A percentile compares a stretch with the other conserved stretches of the same genome.
Conservation (phyloP, 176 grass and related monocot genomes). For the Rhynchospora breviuscula region DNA sequence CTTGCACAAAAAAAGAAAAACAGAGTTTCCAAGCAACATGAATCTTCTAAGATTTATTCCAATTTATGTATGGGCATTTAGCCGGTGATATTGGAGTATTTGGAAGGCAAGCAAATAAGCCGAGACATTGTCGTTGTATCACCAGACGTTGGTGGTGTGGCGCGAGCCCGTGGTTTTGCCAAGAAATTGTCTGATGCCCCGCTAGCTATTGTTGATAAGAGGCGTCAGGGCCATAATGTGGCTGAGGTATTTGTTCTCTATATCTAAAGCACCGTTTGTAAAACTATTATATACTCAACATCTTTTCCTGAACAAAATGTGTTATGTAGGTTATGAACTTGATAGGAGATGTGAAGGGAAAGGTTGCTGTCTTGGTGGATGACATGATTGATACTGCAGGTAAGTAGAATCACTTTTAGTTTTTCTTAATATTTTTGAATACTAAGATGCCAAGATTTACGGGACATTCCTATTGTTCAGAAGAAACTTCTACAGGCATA, state of each 20-base stretch:
- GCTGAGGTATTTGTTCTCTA: slow-evolving; percentile 41
- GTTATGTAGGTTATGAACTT: slow-evolving; percentile 81
- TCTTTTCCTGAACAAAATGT: neutral
- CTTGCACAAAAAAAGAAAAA: neutral
- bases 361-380: slow-evolving; percentile 91
- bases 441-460: neutral
- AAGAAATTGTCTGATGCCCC: slow-evolving; percentile 85
- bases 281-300: neutral
- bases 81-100: slow-evolving; percentile 98
- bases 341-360: slow-evolving; percentile 94
- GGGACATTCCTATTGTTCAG: neutral
- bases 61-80: slow-evolving; percentile 30
- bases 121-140: slow-evolving; percentile 85
- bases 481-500: neutral
- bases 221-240: slow-evolving; percentile 94
- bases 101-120: slow-evolving; percentile 75
- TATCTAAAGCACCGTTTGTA: neutral
- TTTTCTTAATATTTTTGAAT: slow-evolving; percentile 17
- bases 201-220: slow-evolving; percentile 97
- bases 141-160: slow-evolving; percentile 93
- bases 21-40: neutral
- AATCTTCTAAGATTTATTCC: neutral
- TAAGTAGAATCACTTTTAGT: slow-evolving; percentile 1
- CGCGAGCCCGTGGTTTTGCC: slow-evolving; percentile 78
- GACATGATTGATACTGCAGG: slow-evolving; percentile 99